A percentile compares a stretch with the other conserved stretches of the same genome.
Evolutionary conservation across 768 basidiomycete species (phyloP).

Genomic region (Phylloporus scabripes): DNA sequence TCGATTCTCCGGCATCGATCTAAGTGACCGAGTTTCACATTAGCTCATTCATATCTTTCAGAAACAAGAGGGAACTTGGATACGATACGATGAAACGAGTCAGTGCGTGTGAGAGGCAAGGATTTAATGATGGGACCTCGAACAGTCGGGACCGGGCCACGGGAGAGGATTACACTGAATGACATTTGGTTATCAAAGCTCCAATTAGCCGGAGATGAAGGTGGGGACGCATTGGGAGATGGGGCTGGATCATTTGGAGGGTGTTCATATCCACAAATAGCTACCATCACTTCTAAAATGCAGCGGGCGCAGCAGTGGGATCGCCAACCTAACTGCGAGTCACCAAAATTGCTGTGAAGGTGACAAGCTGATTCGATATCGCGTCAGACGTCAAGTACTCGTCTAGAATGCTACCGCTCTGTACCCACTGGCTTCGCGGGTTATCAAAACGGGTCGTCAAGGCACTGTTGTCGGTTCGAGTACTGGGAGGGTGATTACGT

Average conservation of each 20-base stretch:
- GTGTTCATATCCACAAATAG: not conserved
- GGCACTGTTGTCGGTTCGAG: too few relatives aligned
- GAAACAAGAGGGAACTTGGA: not conserved
- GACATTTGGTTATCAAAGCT: too few relatives aligned
- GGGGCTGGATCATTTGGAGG: not conserved
- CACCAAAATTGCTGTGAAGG: too few relatives aligned
- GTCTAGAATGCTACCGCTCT: not conserved
- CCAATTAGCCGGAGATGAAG: slow-evolving; percentile 6
- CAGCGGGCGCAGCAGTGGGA: not conserved
- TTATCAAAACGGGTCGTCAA: slow-evolving; percentile 3
- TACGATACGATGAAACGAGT: not conserved
- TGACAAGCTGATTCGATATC: too few relatives aligned
- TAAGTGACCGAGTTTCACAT: slow-evolving; percentile 2
- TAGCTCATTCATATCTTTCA: not conserved
- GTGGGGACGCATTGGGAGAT: not conserved
- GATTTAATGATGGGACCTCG: not conserved
- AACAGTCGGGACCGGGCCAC: slow-evolving; percentile 7
- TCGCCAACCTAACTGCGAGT: slow-evolving; percentile 5
- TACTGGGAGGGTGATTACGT: slow-evolving; percentile 24
- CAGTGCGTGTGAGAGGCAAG: not conserved
- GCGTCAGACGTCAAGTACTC: too few relatives aligned
- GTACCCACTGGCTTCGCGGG: slow-evolving; percentile 2
- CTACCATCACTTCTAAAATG: not conserved
- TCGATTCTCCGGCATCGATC: slow-evolving; percentile 5
- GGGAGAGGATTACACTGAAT: not conserved